Evolutionary conservation across 352 stramenopile species (phyloP).

Genomic region (Pythium brassicae): DNA sequence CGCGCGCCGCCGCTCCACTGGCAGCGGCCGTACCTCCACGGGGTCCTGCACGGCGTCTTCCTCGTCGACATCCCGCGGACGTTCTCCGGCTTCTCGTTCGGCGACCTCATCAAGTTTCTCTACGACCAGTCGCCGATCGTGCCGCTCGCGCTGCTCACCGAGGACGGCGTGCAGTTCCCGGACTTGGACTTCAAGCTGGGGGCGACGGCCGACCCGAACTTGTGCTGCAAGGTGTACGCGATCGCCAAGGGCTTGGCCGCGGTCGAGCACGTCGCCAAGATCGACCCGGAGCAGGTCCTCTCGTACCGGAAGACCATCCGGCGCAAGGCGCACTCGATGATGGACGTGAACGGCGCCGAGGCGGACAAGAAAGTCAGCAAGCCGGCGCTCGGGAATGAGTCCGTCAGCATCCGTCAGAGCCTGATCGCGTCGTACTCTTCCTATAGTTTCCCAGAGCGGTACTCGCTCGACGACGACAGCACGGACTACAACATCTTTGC

Average conservation of each 20-base stretch:
- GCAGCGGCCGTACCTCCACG: slow-evolving; percentile 67
- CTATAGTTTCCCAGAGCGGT: slow-evolving; percentile 27
- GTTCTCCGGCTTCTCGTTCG: slow-evolving; percentile 76
- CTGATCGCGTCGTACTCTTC: slow-evolving; percentile 51
- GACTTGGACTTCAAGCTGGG: slow-evolving; percentile 81
- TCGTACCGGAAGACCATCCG: slow-evolving; percentile 71
- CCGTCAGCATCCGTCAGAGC: slow-evolving; percentile 52
- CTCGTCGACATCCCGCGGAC: slow-evolving; percentile 74
- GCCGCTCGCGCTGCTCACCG: slow-evolving; percentile 59
- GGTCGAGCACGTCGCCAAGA: slow-evolving; percentile 53
- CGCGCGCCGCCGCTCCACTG: slow-evolving; percentile 54
- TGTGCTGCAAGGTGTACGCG: slow-evolving; percentile 79
- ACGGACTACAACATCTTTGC: slow-evolving; percentile 55
- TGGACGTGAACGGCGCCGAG: slow-evolving; percentile 22
- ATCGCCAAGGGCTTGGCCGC: slow-evolving; percentile 53
- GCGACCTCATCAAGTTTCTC: slow-evolving; percentile 72
- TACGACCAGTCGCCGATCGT: slow-evolving; percentile 73
- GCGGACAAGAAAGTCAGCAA: slow-evolving; percentile 48
- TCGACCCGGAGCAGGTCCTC: slow-evolving; percentile 67
- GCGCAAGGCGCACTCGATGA: slow-evolving; percentile 45
- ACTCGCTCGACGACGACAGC: slow-evolving; percentile 14
- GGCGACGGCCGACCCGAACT: slow-evolving; percentile 59
- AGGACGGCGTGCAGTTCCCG: slow-evolving; percentile 60
- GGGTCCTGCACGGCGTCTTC: slow-evolving; percentile 68
- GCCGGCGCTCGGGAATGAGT: slow-evolving; percentile 48